Evolutionary conservation across 805 yeast genomes (phyloP), one percentile per base, ranked within the genome.

Genomic region (Spathaspora girioi): DNA sequence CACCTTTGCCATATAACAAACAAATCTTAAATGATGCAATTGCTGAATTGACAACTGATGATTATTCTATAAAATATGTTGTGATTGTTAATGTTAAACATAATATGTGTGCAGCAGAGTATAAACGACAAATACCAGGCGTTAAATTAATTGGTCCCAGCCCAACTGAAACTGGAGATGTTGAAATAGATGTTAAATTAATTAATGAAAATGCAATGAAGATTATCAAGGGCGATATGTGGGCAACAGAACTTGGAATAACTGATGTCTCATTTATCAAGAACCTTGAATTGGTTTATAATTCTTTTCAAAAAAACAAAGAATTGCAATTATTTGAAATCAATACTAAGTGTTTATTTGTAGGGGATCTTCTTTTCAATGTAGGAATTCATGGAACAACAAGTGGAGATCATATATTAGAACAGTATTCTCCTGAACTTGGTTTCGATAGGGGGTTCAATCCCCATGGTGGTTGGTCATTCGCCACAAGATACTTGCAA

Each of bases 31-130:
- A 66, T 38, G 72, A 78, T 1, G 53, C 79, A 1, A 53, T 82
- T 50, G 55, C 62, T 27, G 53, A 68, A 27, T 56, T 66, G 10
- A 62, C 70, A 2, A 63, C 66, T 2, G 64, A 71, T 1, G 66
- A 65, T 46, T 60, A 59, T 54, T 71, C 75, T 27, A 71, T 82
- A 40, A 62, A 76, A 1, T 78, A 81, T 53, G 67, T 82, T 41
- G 70, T 86, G 42, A 71, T 85, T 45, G 88, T 89, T 1, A 87
- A 86, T 58, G 58, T 54, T 26, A 86, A 81, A 54, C 91, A 85
- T 60, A 81, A 86, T 0, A 66, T 85, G 81, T 87, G 84, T 2
- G 79, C 84, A 9, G 59, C 64, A 20, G 76, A 78, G 11, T 78
- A 84, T 67, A 77, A 78, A 60, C 67, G 70, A n/a, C 64, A 66